Evolutionary conservation across 371 early-diverging fungal genomes (phyloP), one percentile per base, ranked within the genome.

Genomic region (Mortierella sp.): DNA sequence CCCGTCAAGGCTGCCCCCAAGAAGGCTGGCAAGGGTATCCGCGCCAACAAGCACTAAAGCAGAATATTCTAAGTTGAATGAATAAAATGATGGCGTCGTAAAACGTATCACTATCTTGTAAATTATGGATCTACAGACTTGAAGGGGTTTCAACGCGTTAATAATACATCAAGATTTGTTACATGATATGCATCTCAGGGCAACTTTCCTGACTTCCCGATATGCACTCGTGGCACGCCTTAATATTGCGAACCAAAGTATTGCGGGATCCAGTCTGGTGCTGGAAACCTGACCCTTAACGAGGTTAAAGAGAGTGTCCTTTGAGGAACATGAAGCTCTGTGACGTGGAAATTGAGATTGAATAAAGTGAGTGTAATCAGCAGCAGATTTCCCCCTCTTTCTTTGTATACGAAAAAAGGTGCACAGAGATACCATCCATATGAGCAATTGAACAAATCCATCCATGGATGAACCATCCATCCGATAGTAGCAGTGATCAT

Each of bases 1-100:
- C 83, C 90, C 82, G 76, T 78, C 73, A 92, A 93, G 89, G 85
- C 84, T 68, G 74, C 72, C 68, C 73, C 82, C 68, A 90, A 89
- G 87, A 88, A 88, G 82, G 83, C 85, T 64, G 86, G 85, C 80
- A 80, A 86, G 83, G 86, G 83, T 70, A 53, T 83, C 73, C 84
- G 82, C 51, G 85, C 81, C 71, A 80, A 74, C 75, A 74, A 80
- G 74, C 34, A 79, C 74, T 79, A 80, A 70, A 54, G n/a, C 60
- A 68, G 68, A 43, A 42, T 26, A 53, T 49, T 62, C 53, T 5
- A 26, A 51, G 26, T 61, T 66, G 75, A 65, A 37, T 68, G 69
- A 77, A 68, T 65, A 72, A 68, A 76, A 49, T 45, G 31, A 29
- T 53, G 15, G 53, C 53, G 26, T 53, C 53, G 53, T 53, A 53